Evolutionary conservation across 495 filamentous ascomycete species (phyloP).

Genomic region (Xylaria grammica): DNA sequence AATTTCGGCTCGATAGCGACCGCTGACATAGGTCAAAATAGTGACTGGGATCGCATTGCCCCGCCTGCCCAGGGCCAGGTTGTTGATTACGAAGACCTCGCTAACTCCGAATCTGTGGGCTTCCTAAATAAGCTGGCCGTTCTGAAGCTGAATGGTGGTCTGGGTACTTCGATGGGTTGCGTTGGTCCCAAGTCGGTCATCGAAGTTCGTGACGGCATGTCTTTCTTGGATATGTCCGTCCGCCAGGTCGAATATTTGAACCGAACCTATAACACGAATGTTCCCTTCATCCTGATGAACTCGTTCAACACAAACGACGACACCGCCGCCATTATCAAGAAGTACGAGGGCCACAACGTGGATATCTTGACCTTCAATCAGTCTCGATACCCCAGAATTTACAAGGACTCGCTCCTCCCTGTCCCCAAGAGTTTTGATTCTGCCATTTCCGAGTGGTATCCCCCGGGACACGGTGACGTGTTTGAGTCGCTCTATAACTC

Average conservation of each 20-base stretch:
- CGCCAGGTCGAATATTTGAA: conserved; percentile 99
- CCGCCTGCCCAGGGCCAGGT: conserved; percentile 92
- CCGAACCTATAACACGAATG: conserved; percentile 95
- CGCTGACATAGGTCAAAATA: conserved; percentile 40
- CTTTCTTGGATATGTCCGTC: conserved; percentile 98
- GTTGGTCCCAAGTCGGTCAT: conserved; percentile 99
- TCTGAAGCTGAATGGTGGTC: conserved; percentile 98
- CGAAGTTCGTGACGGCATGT: conserved; percentile 99
- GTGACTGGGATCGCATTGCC: conserved; percentile 93
- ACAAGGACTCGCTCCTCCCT: conserved; percentile 96
- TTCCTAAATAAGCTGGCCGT: conserved; percentile 98
- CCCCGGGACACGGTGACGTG: conserved; percentile 98
- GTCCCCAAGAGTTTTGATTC: conserved; percentile 91
- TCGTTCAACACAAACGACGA: conserved; percentile 99
- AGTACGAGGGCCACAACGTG: conserved; percentile 99
- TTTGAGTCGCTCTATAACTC: conserved; percentile 99
- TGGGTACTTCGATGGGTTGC: conserved; percentile 99
- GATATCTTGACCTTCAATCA: conserved; percentile 99
- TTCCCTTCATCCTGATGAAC: conserved; percentile 99
- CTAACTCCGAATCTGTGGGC: conserved; percentile 83
- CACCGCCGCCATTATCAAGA: conserved; percentile 99
- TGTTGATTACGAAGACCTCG: conserved; percentile 86
- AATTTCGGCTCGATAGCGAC: background rate
- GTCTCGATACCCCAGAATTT: conserved; percentile 94
- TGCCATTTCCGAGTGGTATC: conserved; percentile 96